Conservation (phyloP, 805 yeast genomes). For the Starmerella lactis-condensi region DNA sequence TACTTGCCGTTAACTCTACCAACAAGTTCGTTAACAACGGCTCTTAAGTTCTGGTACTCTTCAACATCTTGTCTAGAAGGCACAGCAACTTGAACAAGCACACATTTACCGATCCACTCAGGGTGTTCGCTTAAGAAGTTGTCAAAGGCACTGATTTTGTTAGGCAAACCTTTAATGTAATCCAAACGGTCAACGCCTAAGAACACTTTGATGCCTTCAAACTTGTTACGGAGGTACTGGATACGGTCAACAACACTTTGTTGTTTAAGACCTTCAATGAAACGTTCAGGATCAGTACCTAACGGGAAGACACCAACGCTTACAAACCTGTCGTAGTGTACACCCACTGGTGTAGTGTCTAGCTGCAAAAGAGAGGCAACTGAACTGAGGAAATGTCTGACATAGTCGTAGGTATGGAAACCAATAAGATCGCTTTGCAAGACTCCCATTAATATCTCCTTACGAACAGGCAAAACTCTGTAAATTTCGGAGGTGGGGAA, state of each 20-base stretch:
- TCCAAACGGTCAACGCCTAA: conserved; percentile 95
- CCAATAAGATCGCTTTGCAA: conserved; percentile 88
- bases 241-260: conserved; percentile 49
- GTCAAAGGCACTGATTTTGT: conserved; percentile 89
- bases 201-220: conserved; percentile 60
- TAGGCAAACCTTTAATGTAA: conserved; percentile 96
- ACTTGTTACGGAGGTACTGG: conserved; percentile 42
- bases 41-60: conserved; percentile 82
- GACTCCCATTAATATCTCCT: conserved; percentile 80
- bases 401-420: conserved; percentile 97
- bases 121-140: conserved; percentile 83
- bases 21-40: conserved; percentile 87
- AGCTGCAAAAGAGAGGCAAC: conserved; percentile 69
- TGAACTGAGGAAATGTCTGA: conserved; percentile 81
- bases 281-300: conserved; percentile 90
- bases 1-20: conserved; percentile 92
- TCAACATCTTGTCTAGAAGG: conserved; percentile 97
- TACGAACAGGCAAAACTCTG: conserved; percentile 85
- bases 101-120: conserved; percentile 95
- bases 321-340: conserved; percentile 60
- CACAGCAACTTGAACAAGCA: conserved; percentile 88
- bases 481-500: conserved; percentile 95
- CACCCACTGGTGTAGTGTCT: conserved; percentile 78
- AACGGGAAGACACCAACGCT: conserved; percentile 96
- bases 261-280: conserved; percentile 55